Percentiles rank a stretch among this genome's conserved stretches.
These are phyloP conservation scores for Murraya paniculata DNA, from an alignment of 345 rosid genomes.

Conservation along the genomic window DNA sequence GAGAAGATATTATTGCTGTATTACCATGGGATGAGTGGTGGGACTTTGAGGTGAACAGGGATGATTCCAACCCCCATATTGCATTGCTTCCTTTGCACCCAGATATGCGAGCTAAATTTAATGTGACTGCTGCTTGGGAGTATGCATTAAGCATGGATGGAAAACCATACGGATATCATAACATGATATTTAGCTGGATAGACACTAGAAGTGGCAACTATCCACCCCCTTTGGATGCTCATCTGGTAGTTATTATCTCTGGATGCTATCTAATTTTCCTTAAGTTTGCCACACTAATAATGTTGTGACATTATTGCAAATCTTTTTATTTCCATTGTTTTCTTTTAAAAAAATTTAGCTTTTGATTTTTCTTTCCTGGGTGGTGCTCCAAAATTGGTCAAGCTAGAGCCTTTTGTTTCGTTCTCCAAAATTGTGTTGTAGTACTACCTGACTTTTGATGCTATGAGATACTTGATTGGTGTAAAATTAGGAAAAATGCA, in stretches of 20 bases:
- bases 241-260: constrained; percentile 49
- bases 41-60: constrained; percentile 90
- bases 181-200: constrained; percentile 99
- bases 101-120: constrained; percentile 78
- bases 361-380: not conserved
- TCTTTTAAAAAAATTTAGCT: not conserved
- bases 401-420: not conserved
- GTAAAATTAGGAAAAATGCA: not conserved
- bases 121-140: constrained; percentile 96
- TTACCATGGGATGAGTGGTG: constrained; percentile 99
- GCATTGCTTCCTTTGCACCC: constrained; percentile 93
- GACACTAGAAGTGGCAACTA: constrained; percentile 81
- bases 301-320: not conserved
- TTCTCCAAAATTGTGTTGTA: not conserved
- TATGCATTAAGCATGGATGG: constrained; percentile 89
- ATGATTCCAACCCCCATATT: constrained; percentile 89
- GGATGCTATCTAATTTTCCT: not conserved
- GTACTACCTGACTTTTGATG: not conserved
- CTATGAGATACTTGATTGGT: not conserved
- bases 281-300: not conserved
- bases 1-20: constrained; percentile 80
- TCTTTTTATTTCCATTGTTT: not conserved
- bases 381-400: not conserved
- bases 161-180: constrained; percentile 91
- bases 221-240: constrained; percentile 96